Conservation (phyloP, 108 stramenopile species). For the Epithemia pelagica region DNA sequence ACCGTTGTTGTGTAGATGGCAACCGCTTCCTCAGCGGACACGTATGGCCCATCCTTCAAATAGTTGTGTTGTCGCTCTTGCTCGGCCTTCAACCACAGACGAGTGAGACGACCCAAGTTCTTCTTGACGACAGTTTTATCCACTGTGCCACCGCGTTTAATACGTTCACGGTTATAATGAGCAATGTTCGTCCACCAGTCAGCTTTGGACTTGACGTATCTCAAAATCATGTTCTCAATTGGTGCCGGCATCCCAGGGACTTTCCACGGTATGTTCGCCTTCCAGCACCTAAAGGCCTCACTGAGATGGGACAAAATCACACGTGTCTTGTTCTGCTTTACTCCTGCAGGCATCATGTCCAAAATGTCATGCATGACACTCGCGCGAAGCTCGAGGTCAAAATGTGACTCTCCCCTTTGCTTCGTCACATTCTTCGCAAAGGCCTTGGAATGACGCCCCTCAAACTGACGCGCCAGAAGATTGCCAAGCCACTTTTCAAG, state of each 20-base stretch:
- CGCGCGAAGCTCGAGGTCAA: slow-evolving; percentile 98
- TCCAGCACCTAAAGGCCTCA: slow-evolving; percentile 99
- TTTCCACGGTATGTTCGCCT: slow-evolving; percentile 99
- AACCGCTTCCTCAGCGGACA: slow-evolving; percentile 98
- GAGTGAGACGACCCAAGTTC: slow-evolving; percentile 95
- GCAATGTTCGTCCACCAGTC: slow-evolving; percentile 99
- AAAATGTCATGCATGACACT: slow-evolving; percentile 99
- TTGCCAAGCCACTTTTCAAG: slow-evolving; percentile 99
- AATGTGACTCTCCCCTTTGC: slow-evolving; percentile 98
- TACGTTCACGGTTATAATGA: slow-evolving; percentile 98
- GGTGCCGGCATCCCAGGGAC: slow-evolving; percentile 99
- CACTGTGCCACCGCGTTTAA: slow-evolving; percentile 98
- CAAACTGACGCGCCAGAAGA: slow-evolving; percentile 97
- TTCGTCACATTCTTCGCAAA: slow-evolving; percentile 98
- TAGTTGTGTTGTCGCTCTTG: slow-evolving; percentile 99
- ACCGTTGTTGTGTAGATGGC: slow-evolving; percentile 99
- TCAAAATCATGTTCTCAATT: slow-evolving; percentile 99
- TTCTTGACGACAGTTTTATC: slow-evolving; percentile 99
- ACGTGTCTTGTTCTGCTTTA: slow-evolving; percentile 97
- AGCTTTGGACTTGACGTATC: slow-evolving; percentile 99
- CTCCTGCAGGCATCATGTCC: slow-evolving; percentile 99
- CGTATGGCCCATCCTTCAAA: slow-evolving; percentile 97
- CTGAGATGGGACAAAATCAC: slow-evolving; percentile 95
- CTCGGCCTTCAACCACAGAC: slow-evolving; percentile 99
- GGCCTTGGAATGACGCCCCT: slow-evolving; percentile 94